Percentiles rank a stretch among this genome's conserved stretches.
These are phyloP conservation scores for Panellus pusillus DNA, from an alignment of 768 basidiomycete genomes.

Conservation along the genomic window DNA sequence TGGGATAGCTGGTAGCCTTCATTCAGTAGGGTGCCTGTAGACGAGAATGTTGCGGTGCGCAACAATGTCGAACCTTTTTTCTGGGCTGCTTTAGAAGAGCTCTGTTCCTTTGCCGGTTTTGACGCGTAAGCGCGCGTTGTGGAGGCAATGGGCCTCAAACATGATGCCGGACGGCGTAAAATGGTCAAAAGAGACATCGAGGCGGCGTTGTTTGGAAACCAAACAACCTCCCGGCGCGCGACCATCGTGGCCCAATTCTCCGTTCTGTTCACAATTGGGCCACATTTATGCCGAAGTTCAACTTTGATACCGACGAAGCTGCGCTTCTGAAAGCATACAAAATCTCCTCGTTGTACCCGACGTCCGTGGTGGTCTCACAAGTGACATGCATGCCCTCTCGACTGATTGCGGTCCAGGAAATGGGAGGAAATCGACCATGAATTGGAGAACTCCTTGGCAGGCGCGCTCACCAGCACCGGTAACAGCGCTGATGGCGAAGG, in stretches of 20 bases:
- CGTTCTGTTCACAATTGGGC: no score
- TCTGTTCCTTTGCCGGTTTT: background rate
- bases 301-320: slow-evolving; percentile 77
- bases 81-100: background rate
- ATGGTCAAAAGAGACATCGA: slow-evolving; percentile 11
- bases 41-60: background rate
- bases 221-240: no score
- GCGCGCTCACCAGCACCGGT: slow-evolving; percentile 57
- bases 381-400: background rate
- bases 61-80: slow-evolving; percentile 3
- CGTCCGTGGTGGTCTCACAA: slow-evolving; percentile 36
- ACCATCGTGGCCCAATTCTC: no score
- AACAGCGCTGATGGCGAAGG: slow-evolving; percentile 59
- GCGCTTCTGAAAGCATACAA: slow-evolving; percentile 86
- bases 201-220: no score
- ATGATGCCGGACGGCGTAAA: slow-evolving; percentile 3
- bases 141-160: background rate
- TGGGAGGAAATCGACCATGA: slow-evolving; percentile 94
- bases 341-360: slow-evolving; percentile 74
- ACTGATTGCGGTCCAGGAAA: slow-evolving; percentile 43
- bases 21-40: background rate
- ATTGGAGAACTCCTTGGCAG: slow-evolving; percentile 71
- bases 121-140: slow-evolving; percentile 12
- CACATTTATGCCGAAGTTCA: slow-evolving; percentile 54
- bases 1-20: slow-evolving; percentile 28